Percentiles rank a stretch among this genome's conserved stretches.
These are phyloP conservation scores for Rosa lucieae DNA, from an alignment of 306 rosid genomes.

Conservation along the genomic window DNA sequence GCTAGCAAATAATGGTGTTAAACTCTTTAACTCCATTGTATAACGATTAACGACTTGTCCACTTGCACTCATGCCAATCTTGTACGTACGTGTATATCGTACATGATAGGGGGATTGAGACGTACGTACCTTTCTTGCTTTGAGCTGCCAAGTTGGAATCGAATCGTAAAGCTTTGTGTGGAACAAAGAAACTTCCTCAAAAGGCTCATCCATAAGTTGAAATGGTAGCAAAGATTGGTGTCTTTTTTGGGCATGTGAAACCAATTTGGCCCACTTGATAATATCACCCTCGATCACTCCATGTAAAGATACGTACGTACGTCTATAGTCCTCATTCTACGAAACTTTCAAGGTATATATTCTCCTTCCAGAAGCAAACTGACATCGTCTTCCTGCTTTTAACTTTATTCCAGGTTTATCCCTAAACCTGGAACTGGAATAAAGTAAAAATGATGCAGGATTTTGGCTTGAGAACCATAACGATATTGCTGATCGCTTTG, in stretches of 20 bases:
- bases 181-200: constrained; percentile 45
- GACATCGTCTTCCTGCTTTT: background rate
- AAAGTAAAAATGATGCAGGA: too few species aligned
- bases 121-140: constrained; percentile 17
- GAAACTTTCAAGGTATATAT: constrained; percentile 41
- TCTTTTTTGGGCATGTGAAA: constrained; percentile 32
- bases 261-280: constrained; percentile 23
- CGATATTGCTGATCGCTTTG: too few species aligned
- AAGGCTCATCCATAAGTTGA: constrained; percentile 27
- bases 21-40: background rate
- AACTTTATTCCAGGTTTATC: background rate
- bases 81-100: constrained; percentile 24
- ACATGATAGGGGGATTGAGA: constrained; percentile 12
- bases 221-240: constrained; percentile 8
- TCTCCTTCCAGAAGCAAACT: constrained; percentile 18
- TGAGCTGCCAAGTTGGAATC: constrained; percentile 5
- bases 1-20: background rate
- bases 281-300: constrained; percentile 6
- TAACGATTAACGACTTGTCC: background rate
- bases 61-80: background rate
- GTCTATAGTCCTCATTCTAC: constrained; percentile 16
- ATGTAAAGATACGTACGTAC: constrained; percentile 3
- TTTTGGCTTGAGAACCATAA: too few species aligned
- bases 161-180: background rate
- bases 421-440: too few species aligned